Percentiles rank a stretch among this genome's conserved stretches.
These are phyloP conservation scores for Crotalaria pallida DNA, from an alignment of 306 rosid genomes.

Conservation along the genomic window DNA sequence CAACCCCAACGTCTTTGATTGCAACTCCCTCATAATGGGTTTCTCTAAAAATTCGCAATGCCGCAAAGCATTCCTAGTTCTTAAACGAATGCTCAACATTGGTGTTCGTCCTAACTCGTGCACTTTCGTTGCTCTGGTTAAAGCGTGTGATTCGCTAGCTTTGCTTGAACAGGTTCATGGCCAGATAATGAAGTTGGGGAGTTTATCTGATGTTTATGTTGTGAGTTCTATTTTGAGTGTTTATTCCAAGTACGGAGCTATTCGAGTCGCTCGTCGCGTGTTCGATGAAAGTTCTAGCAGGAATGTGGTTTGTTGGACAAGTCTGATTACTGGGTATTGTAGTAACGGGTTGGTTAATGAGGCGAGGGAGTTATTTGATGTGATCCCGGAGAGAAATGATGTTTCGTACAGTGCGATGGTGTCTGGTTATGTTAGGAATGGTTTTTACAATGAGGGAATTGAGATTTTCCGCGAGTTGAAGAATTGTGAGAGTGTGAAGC, in stretches of 20 bases:
- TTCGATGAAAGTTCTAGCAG: no score
- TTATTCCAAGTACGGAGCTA: constrained; percentile 7
- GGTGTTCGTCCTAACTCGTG: constrained; percentile 22
- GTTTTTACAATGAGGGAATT: constrained; percentile 24
- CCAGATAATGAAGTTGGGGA: constrained; percentile 2
- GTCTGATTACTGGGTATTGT: no score
- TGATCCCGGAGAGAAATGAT: constrained; percentile 13
- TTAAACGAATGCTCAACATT: constrained; percentile 22
- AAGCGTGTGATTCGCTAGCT: neutral
- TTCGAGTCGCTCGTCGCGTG: constrained; percentile 1
- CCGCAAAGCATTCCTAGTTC: neutral
- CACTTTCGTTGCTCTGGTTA: constrained; percentile 10
- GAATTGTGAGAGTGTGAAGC: no score
- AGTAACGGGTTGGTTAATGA: no score
- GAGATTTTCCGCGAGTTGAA: constrained; percentile 20
- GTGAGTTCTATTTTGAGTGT: constrained; percentile 17
- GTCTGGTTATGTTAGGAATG: constrained; percentile 36
- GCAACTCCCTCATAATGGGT: constrained; percentile 27
- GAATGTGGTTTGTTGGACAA: no score
- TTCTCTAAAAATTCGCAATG: neutral
- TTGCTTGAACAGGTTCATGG: constrained; percentile 23
- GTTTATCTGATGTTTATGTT: constrained; percentile 13
- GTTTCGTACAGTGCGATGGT: constrained; percentile 37
- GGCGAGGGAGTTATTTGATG: no score
- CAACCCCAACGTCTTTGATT: constrained; percentile 28